Base-by-base conservation (phyloP, 495 filamentous ascomycete species). In the Staphylotrichum longicolle region DNA sequence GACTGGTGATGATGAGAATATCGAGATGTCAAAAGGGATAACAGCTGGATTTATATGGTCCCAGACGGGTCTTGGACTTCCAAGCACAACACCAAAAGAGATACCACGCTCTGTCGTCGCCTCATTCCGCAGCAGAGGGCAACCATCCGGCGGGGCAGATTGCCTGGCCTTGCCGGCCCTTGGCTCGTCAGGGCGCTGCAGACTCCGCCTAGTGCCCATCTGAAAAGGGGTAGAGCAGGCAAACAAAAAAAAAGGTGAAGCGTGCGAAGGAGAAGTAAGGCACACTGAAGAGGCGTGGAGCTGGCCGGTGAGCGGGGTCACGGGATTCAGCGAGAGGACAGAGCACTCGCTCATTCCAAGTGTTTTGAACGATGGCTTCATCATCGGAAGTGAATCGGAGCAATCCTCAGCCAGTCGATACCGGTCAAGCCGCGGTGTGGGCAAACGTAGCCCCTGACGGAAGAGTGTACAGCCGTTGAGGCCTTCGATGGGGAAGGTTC, bases 141-240 rank as follows among this genome's bases (percentile, higher is more conserved):
- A 45, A 47, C 52, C 53, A 14, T 9, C 46, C 40, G 34, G 15
- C 20, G 14, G 35, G 54, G 48, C 49, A 33, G 47, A 53, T 42
- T 58, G 37, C 12, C 9, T 11, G 15, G 8, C 37, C 5, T 5
- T 20, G 12, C 15, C 12, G 41, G 58, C 27, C 61, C 39, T 44
- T 33, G 53, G 50, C 50, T 41, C 30, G 62, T 41, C 51, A 56
- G 46, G 52, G 47, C 60, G 40, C 60, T 53, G 60, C 53, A 44
- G 27, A n/a, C 60, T 57, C 64, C 60, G 64, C 60, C 60, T 60
- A 20, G 32, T 58, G 52, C 47, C 60, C 60, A 60, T 52, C 35
- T 14, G 44, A 33, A 57, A 6, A 40, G 52, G 41, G 30, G 15
- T 3, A 48, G 9, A 53, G 3, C 12, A 63, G 50, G 50, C 63